Percentiles rank a stretch among this genome's conserved stretches.
Evolutionary conservation across 2,329 filamentous ascomycete genomes (phyloP).

Genomic region (Alternaria gansuensis): DNA sequence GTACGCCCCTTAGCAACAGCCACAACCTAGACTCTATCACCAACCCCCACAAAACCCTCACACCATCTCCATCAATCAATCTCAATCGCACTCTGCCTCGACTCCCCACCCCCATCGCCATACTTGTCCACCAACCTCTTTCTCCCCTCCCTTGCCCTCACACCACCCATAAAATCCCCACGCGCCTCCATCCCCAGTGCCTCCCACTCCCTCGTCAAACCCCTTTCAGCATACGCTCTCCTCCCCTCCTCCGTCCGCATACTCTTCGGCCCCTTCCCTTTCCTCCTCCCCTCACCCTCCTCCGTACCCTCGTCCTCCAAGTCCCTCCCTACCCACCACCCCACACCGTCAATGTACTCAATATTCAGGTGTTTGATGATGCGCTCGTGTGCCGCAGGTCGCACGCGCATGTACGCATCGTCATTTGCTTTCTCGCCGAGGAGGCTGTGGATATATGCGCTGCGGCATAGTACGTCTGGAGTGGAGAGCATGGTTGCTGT

Average conservation of each 20-base stretch:
- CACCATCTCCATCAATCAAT: not conserved
- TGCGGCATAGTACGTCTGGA: conserved; percentile 35
- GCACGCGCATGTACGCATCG: conserved; percentile 18
- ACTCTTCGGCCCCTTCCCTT: conserved; percentile 23
- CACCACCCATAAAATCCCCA: conserved; percentile 19
- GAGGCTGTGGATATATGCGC: conserved; percentile 25
- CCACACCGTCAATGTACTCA: conserved; percentile 1
- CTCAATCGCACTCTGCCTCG: not conserved
- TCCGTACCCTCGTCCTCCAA: not conserved
- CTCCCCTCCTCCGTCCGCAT: conserved; percentile 32
- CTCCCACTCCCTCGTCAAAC: conserved; percentile 31
- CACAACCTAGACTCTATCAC: not conserved
- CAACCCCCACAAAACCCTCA: not conserved
- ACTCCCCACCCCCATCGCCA: not conserved
- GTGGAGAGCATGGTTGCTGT: conserved; percentile 37
- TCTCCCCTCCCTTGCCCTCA: conserved; percentile 13
- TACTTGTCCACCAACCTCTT: not conserved
- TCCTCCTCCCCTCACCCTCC: not conserved
- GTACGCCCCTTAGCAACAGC: not conserved
- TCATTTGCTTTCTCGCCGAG: conserved; percentile 22
- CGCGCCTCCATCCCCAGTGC: not conserved
- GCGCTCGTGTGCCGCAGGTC: conserved; percentile 31
- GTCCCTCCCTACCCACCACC: not conserved
- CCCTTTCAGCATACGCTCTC: conserved; percentile 28
- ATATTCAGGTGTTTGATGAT: conserved; percentile 32